A percentile compares a stretch with the other conserved stretches of the same genome.
Evolutionary conservation across 2,329 filamentous ascomycete species (phyloP).

Genomic region (Kalmusia sp.): DNA sequence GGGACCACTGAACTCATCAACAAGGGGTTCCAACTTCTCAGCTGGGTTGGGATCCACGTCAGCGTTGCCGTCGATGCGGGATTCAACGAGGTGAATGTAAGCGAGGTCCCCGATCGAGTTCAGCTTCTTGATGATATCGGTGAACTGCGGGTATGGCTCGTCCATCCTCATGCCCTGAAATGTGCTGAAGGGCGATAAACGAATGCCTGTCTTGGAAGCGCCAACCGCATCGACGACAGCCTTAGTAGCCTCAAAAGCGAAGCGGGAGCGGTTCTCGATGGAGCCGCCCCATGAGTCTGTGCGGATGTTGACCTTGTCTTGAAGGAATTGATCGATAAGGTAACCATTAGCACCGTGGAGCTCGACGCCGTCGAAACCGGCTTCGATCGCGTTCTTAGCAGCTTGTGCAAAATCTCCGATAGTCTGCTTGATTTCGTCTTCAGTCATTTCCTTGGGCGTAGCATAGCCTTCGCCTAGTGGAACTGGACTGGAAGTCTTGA

Average conservation of each 20-base stretch:
- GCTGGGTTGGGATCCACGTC: constrained; percentile 27
- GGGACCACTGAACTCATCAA: constrained; percentile 35
- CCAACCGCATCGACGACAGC: constrained; percentile 62
- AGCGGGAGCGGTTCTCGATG: constrained; percentile 60
- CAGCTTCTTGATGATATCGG: constrained; percentile 61
- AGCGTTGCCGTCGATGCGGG: constrained; percentile 57
- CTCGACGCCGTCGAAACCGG: constrained; percentile 69
- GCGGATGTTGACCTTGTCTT: constrained; percentile 63
- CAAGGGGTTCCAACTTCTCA: constrained; percentile 31
- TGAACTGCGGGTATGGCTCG: constrained; percentile 69
- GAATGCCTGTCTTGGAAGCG: constrained; percentile 63
- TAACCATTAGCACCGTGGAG: constrained; percentile 69
- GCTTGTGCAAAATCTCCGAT: constrained; percentile 50
- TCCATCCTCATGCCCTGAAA: constrained; percentile 71
- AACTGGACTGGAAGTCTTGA: constrained; percentile 42
- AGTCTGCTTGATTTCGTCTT: constrained; percentile 48
- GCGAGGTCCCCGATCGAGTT: constrained; percentile 60
- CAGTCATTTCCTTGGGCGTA: constrained; percentile 45
- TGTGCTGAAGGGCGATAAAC: constrained; percentile 65
- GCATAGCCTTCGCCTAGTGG: constrained; percentile 52
- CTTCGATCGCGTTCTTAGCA: constrained; percentile 55
- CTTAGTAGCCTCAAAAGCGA: constrained; percentile 61
- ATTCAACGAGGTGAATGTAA: constrained; percentile 60
- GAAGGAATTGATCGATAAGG: constrained; percentile 71
- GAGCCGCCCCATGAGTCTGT: constrained; percentile 58